Conservation (phyloP, 495 filamentous ascomycete genomes). For the Lophiotrema nucula region DNA sequence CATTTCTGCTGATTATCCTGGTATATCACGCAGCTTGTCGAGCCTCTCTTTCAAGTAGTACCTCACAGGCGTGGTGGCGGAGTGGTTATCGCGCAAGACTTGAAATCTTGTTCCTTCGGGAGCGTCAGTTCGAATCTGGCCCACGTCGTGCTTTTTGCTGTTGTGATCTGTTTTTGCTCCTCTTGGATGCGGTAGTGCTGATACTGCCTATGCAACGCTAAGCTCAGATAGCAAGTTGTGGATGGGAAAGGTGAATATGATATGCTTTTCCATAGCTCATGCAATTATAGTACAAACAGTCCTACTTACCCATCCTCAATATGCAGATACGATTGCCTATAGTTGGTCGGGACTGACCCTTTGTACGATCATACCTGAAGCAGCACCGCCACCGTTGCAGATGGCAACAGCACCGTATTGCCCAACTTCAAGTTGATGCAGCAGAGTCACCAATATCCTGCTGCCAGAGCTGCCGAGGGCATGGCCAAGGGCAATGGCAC, state of each 20-base stretch:
- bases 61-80: slow-evolving; percentile 18
- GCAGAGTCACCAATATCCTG: slow-evolving; percentile 81
- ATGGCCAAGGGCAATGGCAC: slow-evolving; percentile 92
- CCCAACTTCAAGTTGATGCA: slow-evolving; percentile 85
- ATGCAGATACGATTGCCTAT: too few species aligned
- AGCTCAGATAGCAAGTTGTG: not conserved
- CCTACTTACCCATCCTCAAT: too few species aligned
- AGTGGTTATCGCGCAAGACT: slow-evolving; percentile 27
- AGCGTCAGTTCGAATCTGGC: slow-evolving; percentile 26
- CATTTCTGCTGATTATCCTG: too few species aligned
- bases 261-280: too few species aligned
- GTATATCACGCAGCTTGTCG: too few species aligned
- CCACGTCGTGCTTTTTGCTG: too few species aligned
- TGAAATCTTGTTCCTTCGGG: slow-evolving; percentile 26
- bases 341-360: slow-evolving; percentile 49
- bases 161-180: not conserved
- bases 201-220: too few species aligned
- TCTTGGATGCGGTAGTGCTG: not conserved
- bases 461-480: slow-evolving; percentile 92
- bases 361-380: slow-evolving; percentile 90
- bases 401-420: slow-evolving; percentile 95
- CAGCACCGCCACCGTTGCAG: slow-evolving; percentile 93
- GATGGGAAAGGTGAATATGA: too few species aligned
- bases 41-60: too few species aligned
- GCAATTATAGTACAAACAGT: too few species aligned